phyloP scores from a whole-genome alignment of 2,329 filamentous ascomycete genomes.

The Trichoderma sp. region DNA sequence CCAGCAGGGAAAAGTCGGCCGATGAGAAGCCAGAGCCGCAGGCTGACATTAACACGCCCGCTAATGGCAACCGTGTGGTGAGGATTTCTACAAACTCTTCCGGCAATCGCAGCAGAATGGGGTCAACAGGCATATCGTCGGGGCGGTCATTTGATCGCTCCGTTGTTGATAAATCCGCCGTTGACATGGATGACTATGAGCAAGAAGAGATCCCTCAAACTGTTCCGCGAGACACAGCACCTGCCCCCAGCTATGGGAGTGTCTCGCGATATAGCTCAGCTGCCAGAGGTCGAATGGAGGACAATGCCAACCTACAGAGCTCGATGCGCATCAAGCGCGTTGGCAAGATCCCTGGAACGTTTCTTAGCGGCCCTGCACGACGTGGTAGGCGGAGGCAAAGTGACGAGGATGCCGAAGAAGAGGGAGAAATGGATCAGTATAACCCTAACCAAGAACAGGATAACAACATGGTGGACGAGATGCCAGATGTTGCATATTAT shows the following conservation, averaged over 20 bases:
- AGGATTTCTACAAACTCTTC: slow-evolving; percentile 54
- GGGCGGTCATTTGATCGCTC: slow-evolving; percentile 37
- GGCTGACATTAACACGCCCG: slow-evolving; percentile 52
- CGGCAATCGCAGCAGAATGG: slow-evolving; percentile 38
- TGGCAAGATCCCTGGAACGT: slow-evolving; percentile 70
- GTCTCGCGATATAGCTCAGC: slow-evolving; percentile 53
- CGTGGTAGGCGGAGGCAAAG: slow-evolving; percentile 67
- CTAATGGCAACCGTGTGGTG: slow-evolving; percentile 51
- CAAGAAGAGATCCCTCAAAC: slow-evolving; percentile 49
- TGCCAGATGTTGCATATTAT: slow-evolving; percentile 41
- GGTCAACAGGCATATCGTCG: slow-evolving; percentile 37
- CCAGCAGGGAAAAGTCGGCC: slow-evolving; percentile 40
- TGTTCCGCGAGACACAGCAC: slow-evolving; percentile 43
- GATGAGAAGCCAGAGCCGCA: slow-evolving; percentile 39
- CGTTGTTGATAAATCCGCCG: slow-evolving; percentile 32
- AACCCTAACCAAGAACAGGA: slow-evolving; percentile 43
- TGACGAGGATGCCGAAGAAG: slow-evolving; percentile 58
- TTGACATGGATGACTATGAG: slow-evolving; percentile 44
- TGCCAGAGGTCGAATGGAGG: slow-evolving; percentile 53
- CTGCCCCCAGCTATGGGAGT: slow-evolving; percentile 47
- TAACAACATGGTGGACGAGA: slow-evolving; percentile 38
- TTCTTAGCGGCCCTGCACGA: slow-evolving; percentile 75
- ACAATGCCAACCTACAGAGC: slow-evolving; percentile 64
- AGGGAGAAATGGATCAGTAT: slow-evolving; percentile 40
- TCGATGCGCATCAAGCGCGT: slow-evolving; percentile 76